Percentiles rank a stretch among this genome's conserved stretches.
Evolutionary conservation across 148 eudicot species (phyloP).

Genomic region (Chenopodium formosanum): DNA sequence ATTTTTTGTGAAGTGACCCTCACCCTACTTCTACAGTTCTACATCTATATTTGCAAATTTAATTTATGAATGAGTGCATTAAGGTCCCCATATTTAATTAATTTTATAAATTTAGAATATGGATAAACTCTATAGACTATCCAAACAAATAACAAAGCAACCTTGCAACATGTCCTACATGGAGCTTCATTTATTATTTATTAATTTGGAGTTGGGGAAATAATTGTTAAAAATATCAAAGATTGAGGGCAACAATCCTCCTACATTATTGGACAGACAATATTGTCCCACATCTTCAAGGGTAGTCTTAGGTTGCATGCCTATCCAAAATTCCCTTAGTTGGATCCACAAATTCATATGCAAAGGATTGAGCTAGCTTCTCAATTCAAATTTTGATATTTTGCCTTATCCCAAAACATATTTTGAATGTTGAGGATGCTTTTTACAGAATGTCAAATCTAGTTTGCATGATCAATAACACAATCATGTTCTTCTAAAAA

Average conservation of each 20-base stretch:
- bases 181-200: too few species aligned
- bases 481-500: too few species aligned
- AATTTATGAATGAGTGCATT: neutral
- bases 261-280: neutral
- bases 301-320: neutral
- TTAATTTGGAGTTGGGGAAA: neutral
- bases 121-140: too few species aligned
- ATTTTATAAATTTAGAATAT: too few species aligned
- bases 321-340: neutral
- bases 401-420: too few species aligned
- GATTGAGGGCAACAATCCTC: neutral
- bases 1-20: neutral
- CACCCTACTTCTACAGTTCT: neutral
- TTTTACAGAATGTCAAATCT: too few species aligned
- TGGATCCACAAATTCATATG: too few species aligned
- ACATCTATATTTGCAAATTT: too few species aligned
- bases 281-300: neutral
- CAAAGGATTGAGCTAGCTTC: too few species aligned
- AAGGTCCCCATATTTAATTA: neutral
- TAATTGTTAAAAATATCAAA: neutral
- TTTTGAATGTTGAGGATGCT: too few species aligned
- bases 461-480: too few species aligned
- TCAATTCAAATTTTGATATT: too few species aligned
- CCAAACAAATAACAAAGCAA: neutral
- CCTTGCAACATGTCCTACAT: neutral